These are phyloP conservation scores for Dentipellis sp. DNA, from an alignment of 768 basidiomycete species.

Conservation along the genomic window DNA sequence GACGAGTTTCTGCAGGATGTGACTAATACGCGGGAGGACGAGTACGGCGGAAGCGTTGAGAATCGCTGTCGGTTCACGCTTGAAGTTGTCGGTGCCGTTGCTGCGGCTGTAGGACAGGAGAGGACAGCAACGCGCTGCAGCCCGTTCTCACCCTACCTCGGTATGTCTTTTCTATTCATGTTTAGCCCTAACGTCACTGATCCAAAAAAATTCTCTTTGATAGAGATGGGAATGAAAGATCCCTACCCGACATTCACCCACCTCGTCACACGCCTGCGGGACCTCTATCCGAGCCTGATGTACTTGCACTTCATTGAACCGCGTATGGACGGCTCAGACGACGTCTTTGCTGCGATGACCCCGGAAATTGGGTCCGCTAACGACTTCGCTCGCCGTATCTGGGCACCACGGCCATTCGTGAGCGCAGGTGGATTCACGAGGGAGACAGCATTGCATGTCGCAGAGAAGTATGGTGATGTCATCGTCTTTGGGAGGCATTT, in stretches of 20 bases:
- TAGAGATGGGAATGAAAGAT: slow-evolving; percentile 15
- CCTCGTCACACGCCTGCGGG: slow-evolving; percentile 16
- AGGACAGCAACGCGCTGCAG: slow-evolving; percentile 25
- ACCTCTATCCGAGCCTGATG: slow-evolving; percentile 22
- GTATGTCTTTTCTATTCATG: neutral
- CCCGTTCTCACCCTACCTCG: slow-evolving; percentile 12
- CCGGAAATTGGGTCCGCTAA: neutral
- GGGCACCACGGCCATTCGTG: slow-evolving; percentile 9
- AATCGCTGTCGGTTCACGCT: slow-evolving; percentile 31
- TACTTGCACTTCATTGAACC: slow-evolving; percentile 29
- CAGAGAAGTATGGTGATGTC: no score
- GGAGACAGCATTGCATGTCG: no score
- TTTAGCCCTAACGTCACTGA: neutral
- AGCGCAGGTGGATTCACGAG: slow-evolving; percentile 11
- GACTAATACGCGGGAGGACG: slow-evolving; percentile 29
- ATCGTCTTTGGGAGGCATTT: no score
- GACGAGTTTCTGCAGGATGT: slow-evolving; percentile 34
- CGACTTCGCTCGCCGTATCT: slow-evolving; percentile 13
- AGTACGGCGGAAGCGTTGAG: slow-evolving; percentile 36
- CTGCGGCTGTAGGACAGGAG: slow-evolving; percentile 25
- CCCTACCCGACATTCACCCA: slow-evolving; percentile 18
- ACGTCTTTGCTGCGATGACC: neutral
- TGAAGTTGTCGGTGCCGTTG: slow-evolving; percentile 27
- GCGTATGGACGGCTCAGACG: neutral
- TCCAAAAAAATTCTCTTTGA: neutral